Percentiles rank a stretch among this genome's conserved stretches.
These are phyloP conservation scores for Penicillium sp. DNA, from an alignment of 2,329 filamentous ascomycete species.

Conservation along the genomic window DNA sequence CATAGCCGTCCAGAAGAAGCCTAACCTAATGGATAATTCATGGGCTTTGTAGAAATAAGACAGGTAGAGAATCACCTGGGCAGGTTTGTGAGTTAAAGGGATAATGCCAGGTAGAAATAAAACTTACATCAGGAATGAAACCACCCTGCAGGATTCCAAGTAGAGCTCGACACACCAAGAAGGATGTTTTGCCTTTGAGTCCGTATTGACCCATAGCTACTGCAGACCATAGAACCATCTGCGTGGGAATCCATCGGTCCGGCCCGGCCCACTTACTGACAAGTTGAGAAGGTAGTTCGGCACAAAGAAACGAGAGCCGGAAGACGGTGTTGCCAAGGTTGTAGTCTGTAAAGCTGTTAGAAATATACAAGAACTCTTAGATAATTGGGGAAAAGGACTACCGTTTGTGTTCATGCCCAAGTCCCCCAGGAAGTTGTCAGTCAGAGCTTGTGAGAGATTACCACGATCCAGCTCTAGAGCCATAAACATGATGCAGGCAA, in stretches of 20 bases:
- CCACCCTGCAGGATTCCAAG: slow-evolving; percentile 46
- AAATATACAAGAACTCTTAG: background rate
- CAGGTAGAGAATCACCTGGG: slow-evolving; percentile 48
- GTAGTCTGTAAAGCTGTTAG: slow-evolving; percentile 51
- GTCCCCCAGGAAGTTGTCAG: slow-evolving; percentile 52
- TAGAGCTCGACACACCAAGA: slow-evolving; percentile 38
- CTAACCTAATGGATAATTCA: slow-evolving; percentile 54
- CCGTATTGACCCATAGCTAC: slow-evolving; percentile 46
- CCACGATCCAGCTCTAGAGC: slow-evolving; percentile 57
- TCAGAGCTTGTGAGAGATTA: slow-evolving; percentile 54
- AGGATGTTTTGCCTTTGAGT: slow-evolving; percentile 39
- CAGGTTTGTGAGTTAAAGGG: background rate
- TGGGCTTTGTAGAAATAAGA: slow-evolving; percentile 67
- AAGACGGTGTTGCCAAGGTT: slow-evolving; percentile 52
- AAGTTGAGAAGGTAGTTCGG: slow-evolving; percentile 56
- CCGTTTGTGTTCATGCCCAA: slow-evolving; percentile 30
- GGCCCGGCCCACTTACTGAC: slow-evolving; percentile 53
- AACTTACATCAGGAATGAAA: slow-evolving; percentile 56
- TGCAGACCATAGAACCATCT: slow-evolving; percentile 50
- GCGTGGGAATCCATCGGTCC: slow-evolving; percentile 53
- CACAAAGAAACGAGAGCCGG: slow-evolving; percentile 49
- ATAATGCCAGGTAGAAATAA: background rate
- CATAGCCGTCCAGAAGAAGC: slow-evolving; percentile 25
- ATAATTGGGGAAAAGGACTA: background rate
- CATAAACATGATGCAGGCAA: slow-evolving; percentile 55